Base-by-base conservation (phyloP, 352 stramenopile species). In the Phytophthora rubi region DNA sequence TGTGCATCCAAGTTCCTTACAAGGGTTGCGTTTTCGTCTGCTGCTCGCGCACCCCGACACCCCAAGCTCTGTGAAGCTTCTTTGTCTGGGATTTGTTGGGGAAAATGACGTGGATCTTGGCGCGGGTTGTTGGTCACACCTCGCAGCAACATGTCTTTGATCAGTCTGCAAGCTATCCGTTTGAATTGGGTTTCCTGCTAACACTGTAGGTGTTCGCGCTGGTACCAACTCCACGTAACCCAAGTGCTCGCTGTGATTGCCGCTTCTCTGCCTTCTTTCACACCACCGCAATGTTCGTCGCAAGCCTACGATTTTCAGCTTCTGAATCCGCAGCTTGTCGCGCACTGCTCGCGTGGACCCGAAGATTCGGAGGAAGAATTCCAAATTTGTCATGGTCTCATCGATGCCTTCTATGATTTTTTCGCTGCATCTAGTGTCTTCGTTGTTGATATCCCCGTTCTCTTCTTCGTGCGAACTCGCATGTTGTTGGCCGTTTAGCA, bases 301-400 rank as follows among this genome's bases (percentile, higher is more conserved):
- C 10, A 42, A 42, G 1, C 35, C 35, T 13, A 42, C 35, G 0
- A 42, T 42, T 16, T 42, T 16, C 35, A 42, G 42, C 18, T 13
- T 57, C 28, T 57, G 51, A n/a, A 53, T 16, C 18, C 47, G 47
- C 21, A 53, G 28, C 16, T 53, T 53, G 13, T 48, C 47, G 21
- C 47, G 47, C 47, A 53, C 21, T 53, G n/a, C 21, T 30, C 47
- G 49, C 3, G 23, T 33, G 42, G 42, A 48, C 15, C 42, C 42
- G 42, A 21, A 48, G 0, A 1, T 21, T 23, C 42, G 42, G n/a
- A 48, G 35, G 10, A 48, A 48, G 42, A 48, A 48, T 8, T n/a
- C 16, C 42, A 48, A 21, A 15, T 48, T 21, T 21, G 42, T 8
- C 42, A 48, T 48, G 42, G 42, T 48, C 16, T 48, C 42, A 18